Conservation (phyloP, 257 asterid genomes). For the Leonotis leonurus region DNA sequence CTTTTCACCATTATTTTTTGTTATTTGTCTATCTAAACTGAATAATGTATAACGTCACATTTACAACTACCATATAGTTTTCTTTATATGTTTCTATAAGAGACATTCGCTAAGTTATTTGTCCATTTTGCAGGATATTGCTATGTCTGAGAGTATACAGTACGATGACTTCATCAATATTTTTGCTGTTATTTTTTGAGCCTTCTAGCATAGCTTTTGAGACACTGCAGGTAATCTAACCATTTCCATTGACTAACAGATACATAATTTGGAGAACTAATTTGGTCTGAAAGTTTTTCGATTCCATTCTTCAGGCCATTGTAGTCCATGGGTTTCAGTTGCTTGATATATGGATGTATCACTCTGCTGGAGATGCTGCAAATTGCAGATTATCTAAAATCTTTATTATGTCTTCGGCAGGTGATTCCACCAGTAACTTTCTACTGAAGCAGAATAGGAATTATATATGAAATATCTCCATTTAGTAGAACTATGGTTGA, state of each 20-base stretch:
- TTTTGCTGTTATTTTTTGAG: conserved; percentile 78
- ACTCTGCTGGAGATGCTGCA: conserved; percentile 55
- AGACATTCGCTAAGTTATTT: conserved; percentile 9
- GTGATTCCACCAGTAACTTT: conserved; percentile 22
- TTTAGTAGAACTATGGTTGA: background rate
- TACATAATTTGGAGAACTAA: background rate
- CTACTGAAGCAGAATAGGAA: background rate
- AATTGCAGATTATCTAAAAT: conserved; percentile 59
- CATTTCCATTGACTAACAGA: background rate
- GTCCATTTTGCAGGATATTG: conserved; percentile 50
- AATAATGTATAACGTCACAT: no score
- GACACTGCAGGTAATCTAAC: conserved; percentile 71
- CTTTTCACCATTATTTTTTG: background rate
- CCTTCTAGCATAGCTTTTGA: conserved; percentile 92
- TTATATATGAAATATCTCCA: background rate
- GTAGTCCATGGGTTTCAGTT: conserved; percentile 94
- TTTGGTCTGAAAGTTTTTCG: conserved; percentile 20
- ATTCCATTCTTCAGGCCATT: conserved; percentile 59
- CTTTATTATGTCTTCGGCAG: conserved; percentile 67
- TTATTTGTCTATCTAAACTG: background rate
- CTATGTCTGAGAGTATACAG: conserved; percentile 46
- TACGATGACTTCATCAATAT: conserved; percentile 42
- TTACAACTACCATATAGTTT: background rate
- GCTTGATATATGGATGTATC: conserved; percentile 83
- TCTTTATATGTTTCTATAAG: background rate